A percentile compares a stretch with the other conserved stretches of the same genome.
Evolutionary conservation across 345 rosid genomes (phyloP).

Genomic region (Salix arbutifolia): DNA sequence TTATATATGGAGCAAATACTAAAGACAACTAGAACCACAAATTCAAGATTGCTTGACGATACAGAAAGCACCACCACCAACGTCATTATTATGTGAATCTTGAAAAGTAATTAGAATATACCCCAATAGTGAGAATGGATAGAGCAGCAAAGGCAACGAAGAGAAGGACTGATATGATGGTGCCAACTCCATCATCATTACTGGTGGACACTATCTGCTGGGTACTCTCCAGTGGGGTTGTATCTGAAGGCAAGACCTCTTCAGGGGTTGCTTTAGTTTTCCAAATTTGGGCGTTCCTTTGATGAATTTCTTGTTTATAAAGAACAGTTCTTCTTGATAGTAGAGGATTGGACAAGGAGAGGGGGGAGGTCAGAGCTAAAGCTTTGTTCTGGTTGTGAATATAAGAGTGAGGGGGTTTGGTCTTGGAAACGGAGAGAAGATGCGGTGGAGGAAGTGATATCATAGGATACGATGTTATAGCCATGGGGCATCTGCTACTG

Average conservation of each 20-base stretch:
- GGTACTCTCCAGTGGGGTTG: conserved; percentile 29
- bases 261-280: conserved; percentile 44
- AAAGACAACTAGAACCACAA: no score
- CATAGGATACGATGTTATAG: conserved; percentile 21
- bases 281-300: conserved; percentile 27
- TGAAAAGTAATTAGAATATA: conserved; percentile 17
- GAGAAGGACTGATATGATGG: conserved; percentile 49
- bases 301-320: conserved; percentile 13
- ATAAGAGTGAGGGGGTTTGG: conserved; percentile 24
- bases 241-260: conserved; percentile 32
- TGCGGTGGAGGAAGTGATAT: background rate
- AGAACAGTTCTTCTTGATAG: conserved; percentile 16
- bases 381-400: conserved; percentile 12
- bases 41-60: background rate
- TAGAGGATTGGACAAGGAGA: conserved; percentile 24
- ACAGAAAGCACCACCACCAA: no score
- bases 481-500: conserved; percentile 24
- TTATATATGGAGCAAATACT: no score
- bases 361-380: conserved; percentile 10
- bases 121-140: conserved; percentile 74
- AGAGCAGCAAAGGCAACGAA: conserved; percentile 58
- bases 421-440: conserved; percentile 27
- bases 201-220: conserved; percentile 35
- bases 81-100: background rate
- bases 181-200: conserved; percentile 41